Percentiles rank a stretch among this genome's conserved stretches.
These are phyloP conservation scores for Aspergillus sp. DNA, from an alignment of 2,329 filamentous ascomycete genomes.

Conservation along the genomic window DNA sequence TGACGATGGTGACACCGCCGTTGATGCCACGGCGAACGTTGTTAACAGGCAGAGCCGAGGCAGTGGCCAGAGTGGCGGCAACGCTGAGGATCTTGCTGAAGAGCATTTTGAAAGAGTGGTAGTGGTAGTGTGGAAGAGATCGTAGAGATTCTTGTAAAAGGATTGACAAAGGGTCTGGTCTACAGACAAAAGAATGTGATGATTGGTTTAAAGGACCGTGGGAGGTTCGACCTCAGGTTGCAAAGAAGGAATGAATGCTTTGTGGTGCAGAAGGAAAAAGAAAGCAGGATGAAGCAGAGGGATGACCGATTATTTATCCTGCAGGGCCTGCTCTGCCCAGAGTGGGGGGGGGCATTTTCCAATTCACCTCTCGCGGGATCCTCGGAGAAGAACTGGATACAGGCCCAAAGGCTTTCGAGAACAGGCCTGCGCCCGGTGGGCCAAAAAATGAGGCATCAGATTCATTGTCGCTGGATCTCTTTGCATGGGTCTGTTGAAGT, in stretches of 20 bases:
- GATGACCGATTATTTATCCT: slow-evolving; percentile 4
- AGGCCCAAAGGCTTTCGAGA: not conserved
- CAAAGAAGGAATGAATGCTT: slow-evolving; percentile 4
- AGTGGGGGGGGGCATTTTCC: not conserved
- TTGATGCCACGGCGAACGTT: slow-evolving; percentile 7
- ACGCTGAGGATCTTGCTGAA: slow-evolving; percentile 10
- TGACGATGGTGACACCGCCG: slow-evolving; percentile 25
- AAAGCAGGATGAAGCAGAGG: not conserved
- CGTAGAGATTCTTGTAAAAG: slow-evolving; percentile 4
- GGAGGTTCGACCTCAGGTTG: slow-evolving; percentile 11
- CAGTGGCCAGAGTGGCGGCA: slow-evolving; percentile 5
- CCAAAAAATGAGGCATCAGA: slow-evolving; percentile 8
- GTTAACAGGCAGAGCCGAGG: slow-evolving; percentile 2
- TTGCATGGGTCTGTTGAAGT: not conserved
- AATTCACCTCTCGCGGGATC: not conserved
- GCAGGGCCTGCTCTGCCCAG: not conserved
- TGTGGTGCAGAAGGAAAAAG: not conserved
- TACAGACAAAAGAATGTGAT: slow-evolving; percentile 9
- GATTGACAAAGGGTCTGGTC: slow-evolving; percentile 9
- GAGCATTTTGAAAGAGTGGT: slow-evolving; percentile 7
- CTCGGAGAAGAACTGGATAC: not conserved
- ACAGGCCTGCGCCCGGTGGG: not conserved
- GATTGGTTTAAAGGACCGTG: slow-evolving; percentile 5
- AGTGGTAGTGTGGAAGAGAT: not conserved
- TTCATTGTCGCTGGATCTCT: not conserved